These are phyloP conservation scores for Amanita brunnescens DNA, from an alignment of 768 basidiomycete genomes.

Conservation along the genomic window DNA sequence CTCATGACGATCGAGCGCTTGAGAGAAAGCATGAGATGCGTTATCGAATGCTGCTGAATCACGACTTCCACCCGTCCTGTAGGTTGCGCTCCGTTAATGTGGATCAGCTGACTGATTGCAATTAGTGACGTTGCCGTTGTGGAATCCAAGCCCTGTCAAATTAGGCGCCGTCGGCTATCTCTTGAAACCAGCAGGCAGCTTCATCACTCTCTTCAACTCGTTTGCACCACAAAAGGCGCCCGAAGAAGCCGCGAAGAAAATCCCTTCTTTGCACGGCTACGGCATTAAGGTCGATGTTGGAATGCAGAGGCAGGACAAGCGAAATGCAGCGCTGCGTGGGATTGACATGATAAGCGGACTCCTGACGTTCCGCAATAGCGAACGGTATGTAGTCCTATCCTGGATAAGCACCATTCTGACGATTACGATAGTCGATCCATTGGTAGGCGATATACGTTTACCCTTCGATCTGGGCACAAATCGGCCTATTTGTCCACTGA, in stretches of 20 bases:
- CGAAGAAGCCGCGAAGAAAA: slow-evolving; percentile 30
- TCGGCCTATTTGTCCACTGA: slow-evolving; percentile 50
- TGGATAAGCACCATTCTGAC: background rate
- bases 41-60: slow-evolving; percentile 57
- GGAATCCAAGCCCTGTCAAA: slow-evolving; percentile 55
- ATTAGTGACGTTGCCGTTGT: slow-evolving; percentile 59
- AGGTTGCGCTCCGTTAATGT: slow-evolving; percentile 18
- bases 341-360: slow-evolving; percentile 41
- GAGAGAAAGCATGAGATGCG: slow-evolving; percentile 51
- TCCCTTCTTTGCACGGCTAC: slow-evolving; percentile 59
- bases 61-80: slow-evolving; percentile 66
- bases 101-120: background rate
- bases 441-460: slow-evolving; percentile 40
- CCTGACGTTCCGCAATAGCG: slow-evolving; percentile 33
- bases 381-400: slow-evolving; percentile 12
- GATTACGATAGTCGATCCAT: slow-evolving; percentile 29
- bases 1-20: slow-evolving; percentile 29
- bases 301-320: slow-evolving; percentile 45
- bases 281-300: slow-evolving; percentile 46
- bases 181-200: slow-evolving; percentile 54
- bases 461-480: slow-evolving; percentile 45
- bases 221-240: slow-evolving; percentile 40
- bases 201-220: slow-evolving; percentile 72
- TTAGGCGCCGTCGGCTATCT: slow-evolving; percentile 79
- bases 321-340: slow-evolving; percentile 48